Percentiles rank a stretch among this genome's conserved stretches.
Conservation (phyloP, 2,329 filamentous ascomycete species). For the Didymella keratinophila region DNA sequence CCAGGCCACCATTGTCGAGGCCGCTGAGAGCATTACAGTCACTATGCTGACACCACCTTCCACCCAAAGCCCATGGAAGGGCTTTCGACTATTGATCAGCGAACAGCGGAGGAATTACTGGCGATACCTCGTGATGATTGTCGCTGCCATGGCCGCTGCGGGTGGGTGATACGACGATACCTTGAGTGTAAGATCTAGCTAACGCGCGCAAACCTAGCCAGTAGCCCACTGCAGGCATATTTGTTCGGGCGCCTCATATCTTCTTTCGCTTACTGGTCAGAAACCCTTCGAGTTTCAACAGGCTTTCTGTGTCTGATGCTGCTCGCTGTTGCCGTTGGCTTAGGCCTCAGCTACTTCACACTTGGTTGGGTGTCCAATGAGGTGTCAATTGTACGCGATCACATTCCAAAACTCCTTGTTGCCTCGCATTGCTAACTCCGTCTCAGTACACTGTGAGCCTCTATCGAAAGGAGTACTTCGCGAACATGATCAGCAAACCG, state of each 20-base stretch:
- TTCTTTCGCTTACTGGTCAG: conserved; percentile 29
- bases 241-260: conserved; percentile 36
- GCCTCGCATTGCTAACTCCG: not conserved
- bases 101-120: conserved; percentile 32
- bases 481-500: conserved; percentile 86
- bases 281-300: conserved; percentile 23
- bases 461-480: conserved; percentile 81
- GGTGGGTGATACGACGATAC: conserved; percentile 19
- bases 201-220: conserved; percentile 19
- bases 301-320: conserved; percentile 56
- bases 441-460: conserved; percentile 63
- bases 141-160: conserved; percentile 33
- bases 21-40: not conserved
- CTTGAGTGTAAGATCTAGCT: not conserved
- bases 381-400: conserved; percentile 30
- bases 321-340: conserved; percentile 28
- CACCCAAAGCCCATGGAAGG: not conserved
- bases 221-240: conserved; percentile 33
- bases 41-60: not conserved
- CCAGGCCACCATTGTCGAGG: not conserved
- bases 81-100: conserved; percentile 22
- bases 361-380: conserved; percentile 39
- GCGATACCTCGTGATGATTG: conserved; percentile 25
- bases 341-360: conserved; percentile 33
- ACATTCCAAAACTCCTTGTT: not conserved